Percentiles rank a stretch among this genome's conserved stretches.
Conservation (phyloP, 192 early-diverging fungal genomes). For the Backusella tarrabulga region DNA sequence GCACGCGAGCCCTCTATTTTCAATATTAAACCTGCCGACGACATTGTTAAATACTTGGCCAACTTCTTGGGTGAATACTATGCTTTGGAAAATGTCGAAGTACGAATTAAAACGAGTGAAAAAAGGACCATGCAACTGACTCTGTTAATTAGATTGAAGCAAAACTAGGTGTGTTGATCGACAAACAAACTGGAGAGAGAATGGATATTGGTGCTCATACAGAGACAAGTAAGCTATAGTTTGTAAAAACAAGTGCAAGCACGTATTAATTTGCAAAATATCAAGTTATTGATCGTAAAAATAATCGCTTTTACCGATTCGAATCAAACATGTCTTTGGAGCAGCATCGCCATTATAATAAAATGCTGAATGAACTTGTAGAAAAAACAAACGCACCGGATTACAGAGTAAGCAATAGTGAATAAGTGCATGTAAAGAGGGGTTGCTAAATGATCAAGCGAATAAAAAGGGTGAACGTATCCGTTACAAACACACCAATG, state of each 20-base stretch:
- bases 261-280: neutral
- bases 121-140: neutral
- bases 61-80: slow-evolving; percentile 64
- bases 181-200: slow-evolving; percentile 59
- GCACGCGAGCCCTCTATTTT: slow-evolving; percentile 62
- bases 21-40: slow-evolving; percentile 56
- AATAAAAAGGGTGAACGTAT: slow-evolving; percentile 48
- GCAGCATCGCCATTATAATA: slow-evolving; percentile 86
- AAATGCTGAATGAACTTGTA: slow-evolving; percentile 72
- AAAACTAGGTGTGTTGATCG: slow-evolving; percentile 82
- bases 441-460: neutral
- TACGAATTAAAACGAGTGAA: slow-evolving; percentile 13
- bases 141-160: slow-evolving; percentile 74
- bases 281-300: neutral
- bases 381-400: slow-evolving; percentile 48
- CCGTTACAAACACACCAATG: slow-evolving; percentile 71
- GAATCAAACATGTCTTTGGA: slow-evolving; percentile 84
- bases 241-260: neutral
- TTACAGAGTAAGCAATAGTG: slow-evolving; percentile 34
- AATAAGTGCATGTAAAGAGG: neutral
- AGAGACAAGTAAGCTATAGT: slow-evolving; percentile 52
- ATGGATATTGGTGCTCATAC: slow-evolving; percentile 61
- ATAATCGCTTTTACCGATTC: slow-evolving; percentile 51
- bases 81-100: slow-evolving; percentile 53
- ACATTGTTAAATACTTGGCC: slow-evolving; percentile 57